Evolutionary conservation across 306 rosid genomes (phyloP), one percentile per base, ranked within the genome.

Genomic region (Ziziphus jujuba): DNA sequence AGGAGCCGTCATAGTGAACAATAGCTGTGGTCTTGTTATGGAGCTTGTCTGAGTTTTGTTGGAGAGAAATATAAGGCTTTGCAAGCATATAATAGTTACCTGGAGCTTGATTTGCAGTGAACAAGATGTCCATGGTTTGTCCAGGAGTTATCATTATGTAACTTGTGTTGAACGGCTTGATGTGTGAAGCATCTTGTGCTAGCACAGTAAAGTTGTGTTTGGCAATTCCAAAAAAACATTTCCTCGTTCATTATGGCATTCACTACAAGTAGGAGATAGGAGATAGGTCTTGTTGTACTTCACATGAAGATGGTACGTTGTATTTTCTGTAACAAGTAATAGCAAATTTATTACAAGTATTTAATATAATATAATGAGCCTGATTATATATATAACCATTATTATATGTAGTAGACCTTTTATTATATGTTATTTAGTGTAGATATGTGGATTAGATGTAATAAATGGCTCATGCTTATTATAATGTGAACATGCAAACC

Each of bases 131-230:
- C 54, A 79, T 79, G 9, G 87, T 61, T 63, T 82, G 87, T 16
- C 90, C 83, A 17, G 85, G 90, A 16, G 85, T 34, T 66, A 85
- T 85, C 65, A 74, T 28, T 49, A 85, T 80, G 77, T 64, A 79
- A 43, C 53, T 65, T 43, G 31, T 64, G 16, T 23, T 24, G 12
- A 82, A 14, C 5, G 79, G 90, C 75, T 74, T 77, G 3, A 74
- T 36, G 66, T 82, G 82, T 56, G 72, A 11, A 1, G 79, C 79
- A 59, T 85, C 87, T 48, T 62, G 44, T 3, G 79, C 80, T 17
- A 85, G 85, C n/a, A 85, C 74, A 0, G 81, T 79, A 64, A 85
- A 75, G 2, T 68, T 72, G 82, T 85, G 87, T 53, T 82, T 71
- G 0, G 83, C 52, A 31, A 85, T 77, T 44, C 85, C 59, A 36